Percentiles rank a stretch among this genome's conserved stretches.
These are phyloP conservation scores for Naematelia aurantialba DNA, from an alignment of 768 basidiomycete species.

Conservation along the genomic window DNA sequence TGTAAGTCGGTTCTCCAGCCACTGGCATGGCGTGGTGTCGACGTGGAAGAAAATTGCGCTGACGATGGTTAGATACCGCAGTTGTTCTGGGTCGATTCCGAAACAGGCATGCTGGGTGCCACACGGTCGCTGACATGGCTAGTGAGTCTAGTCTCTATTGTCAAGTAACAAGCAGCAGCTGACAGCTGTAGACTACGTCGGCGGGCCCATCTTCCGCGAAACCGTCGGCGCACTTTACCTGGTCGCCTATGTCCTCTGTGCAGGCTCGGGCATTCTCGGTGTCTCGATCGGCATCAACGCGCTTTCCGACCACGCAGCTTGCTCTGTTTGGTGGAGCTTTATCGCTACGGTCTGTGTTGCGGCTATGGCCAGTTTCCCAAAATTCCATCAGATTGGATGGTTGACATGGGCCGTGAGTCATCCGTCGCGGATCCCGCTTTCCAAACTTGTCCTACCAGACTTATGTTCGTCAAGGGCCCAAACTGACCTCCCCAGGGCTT, in stretches of 20 bases:
- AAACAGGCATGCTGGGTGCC: slow-evolving; percentile 16
- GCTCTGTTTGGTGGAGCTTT: slow-evolving; percentile 22
- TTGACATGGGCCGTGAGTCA: slow-evolving; percentile 20
- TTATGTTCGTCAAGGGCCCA: no score
- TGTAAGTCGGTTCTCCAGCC: neutral
- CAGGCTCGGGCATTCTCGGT: slow-evolving; percentile 21
- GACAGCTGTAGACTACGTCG: slow-evolving; percentile 4
- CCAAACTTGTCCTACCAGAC: neutral
- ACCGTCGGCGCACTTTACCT: slow-evolving; percentile 15
- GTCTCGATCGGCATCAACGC: slow-evolving; percentile 27
- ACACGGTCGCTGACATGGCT: slow-evolving; percentile 21
- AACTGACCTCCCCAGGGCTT: slow-evolving; percentile 17
- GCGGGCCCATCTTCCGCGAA: slow-evolving; percentile 15
- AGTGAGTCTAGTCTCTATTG: neutral
- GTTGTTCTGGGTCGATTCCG: slow-evolving; percentile 15
- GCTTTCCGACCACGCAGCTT: slow-evolving; percentile 24
- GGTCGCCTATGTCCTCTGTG: slow-evolving; percentile 15
- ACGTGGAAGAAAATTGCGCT: neutral
- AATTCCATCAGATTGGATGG: slow-evolving; percentile 21
- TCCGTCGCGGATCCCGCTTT: no score
- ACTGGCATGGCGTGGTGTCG: no score
- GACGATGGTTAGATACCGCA: slow-evolving; percentile 8
- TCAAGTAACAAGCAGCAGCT: neutral
- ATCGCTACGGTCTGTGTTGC: slow-evolving; percentile 12
- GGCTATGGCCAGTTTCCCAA: slow-evolving; percentile 16